These are phyloP conservation scores for Colletotrichum plurivorum DNA, from an alignment of 2,329 filamentous ascomycete genomes.

Conservation along the genomic window DNA sequence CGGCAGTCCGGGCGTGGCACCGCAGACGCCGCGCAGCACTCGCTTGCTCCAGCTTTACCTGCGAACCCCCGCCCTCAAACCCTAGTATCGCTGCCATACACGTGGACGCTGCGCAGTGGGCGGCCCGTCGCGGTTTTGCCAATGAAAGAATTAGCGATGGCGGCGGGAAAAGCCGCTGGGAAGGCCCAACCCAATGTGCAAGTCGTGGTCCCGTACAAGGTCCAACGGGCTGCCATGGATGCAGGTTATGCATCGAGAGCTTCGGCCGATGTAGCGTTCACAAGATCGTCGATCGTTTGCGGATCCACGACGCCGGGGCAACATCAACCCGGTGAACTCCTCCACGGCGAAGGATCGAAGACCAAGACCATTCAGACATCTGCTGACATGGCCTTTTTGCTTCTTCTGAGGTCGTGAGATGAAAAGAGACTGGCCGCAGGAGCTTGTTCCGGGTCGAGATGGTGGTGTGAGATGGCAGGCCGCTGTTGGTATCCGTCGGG, in stretches of 20 bases:
- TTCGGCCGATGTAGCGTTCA: background rate
- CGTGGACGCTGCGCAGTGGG: slow-evolving; percentile 31
- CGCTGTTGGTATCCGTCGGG: slow-evolving; percentile 16
- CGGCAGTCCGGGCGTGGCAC: slow-evolving; percentile 15
- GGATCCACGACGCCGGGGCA: background rate
- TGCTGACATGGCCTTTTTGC: slow-evolving; percentile 7
- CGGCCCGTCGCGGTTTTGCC: background rate
- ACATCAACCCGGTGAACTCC: background rate
- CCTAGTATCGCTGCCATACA: slow-evolving; percentile 12
- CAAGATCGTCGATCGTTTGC: slow-evolving; percentile 20
- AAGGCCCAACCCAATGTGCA: background rate
- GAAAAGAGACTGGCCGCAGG: background rate
- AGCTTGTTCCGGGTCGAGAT: background rate
- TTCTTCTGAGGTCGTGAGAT: background rate
- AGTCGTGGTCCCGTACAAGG: background rate
- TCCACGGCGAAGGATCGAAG: slow-evolving; percentile 1
- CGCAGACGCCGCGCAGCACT: slow-evolving; percentile 27
- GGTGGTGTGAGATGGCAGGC: slow-evolving; percentile 26
- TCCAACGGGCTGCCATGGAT: slow-evolving; percentile 5
- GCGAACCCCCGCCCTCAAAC: slow-evolving; percentile 14
- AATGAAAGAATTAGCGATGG: background rate
- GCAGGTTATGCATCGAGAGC: slow-evolving; percentile 8
- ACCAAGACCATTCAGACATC: background rate
- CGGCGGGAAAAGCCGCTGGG: background rate
- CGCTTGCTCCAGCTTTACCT: slow-evolving; percentile 15